Evolutionary conservation across 108 stramenopile species (phyloP).

Genomic region (Asterionellopsis glacialis): DNA sequence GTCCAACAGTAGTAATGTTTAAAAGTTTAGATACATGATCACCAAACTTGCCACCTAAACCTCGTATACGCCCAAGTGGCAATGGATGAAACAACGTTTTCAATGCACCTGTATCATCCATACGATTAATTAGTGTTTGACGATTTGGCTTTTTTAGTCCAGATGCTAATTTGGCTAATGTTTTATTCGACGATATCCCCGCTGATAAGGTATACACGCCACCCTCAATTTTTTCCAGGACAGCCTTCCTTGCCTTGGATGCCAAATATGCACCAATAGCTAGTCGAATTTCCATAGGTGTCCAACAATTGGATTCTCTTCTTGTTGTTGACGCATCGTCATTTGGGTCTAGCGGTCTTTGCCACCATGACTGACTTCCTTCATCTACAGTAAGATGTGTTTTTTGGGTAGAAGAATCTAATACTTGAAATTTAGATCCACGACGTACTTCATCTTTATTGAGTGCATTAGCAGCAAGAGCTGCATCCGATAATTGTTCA

Average conservation of each 20-base stretch:
- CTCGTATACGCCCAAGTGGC: conserved; percentile 14
- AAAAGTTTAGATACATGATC: not conserved
- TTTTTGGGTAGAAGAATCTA: conserved; percentile 1
- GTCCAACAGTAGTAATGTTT: not conserved
- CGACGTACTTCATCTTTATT: conserved; percentile 20
- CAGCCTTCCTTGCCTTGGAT: conserved; percentile 22
- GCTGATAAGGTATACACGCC: conserved; percentile 42
- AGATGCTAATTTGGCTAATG: conserved; percentile 53
- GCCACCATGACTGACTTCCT: conserved; percentile 15
- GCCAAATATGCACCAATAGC: conserved; percentile 38
- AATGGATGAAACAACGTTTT: conserved; percentile 18
- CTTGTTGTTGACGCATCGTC: no score
- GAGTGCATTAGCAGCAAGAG: conserved; percentile 9
- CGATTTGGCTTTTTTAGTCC: conserved; percentile 64
- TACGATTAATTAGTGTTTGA: conserved; percentile 40
- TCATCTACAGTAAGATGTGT: conserved; percentile 1
- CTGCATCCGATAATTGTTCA: conserved; percentile 10
- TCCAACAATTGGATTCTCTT: conserved; percentile 10
- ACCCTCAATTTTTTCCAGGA: conserved; percentile 23
- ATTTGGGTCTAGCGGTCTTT: conserved; percentile 6
- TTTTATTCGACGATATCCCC: conserved; percentile 59
- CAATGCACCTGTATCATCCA: conserved; percentile 1
- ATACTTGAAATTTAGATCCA: conserved; percentile 15
- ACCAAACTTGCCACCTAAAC: conserved; percentile 23
- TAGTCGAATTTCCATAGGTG: conserved; percentile 13